phyloP scores from a whole-genome alignment of 2,329 filamentous ascomycete genomes.

The Epichloe baconii region DNA sequence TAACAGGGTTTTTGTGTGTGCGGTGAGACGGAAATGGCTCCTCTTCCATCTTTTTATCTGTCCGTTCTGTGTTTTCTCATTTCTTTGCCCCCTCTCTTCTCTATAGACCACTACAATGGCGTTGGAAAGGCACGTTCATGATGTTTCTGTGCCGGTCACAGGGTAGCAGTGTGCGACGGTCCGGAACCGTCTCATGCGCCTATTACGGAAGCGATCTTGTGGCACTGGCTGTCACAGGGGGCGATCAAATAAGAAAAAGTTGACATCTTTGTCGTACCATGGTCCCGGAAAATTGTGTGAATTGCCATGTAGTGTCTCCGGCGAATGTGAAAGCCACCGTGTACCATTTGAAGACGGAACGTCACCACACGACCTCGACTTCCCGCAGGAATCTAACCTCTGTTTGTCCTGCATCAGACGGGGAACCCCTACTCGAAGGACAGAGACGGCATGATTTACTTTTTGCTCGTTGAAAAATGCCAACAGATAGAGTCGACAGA shows the following conservation, averaged over 20 bases:
- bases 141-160: constrained; percentile 3
- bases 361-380: too few relatives aligned
- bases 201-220: background rate
- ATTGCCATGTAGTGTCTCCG: background rate
- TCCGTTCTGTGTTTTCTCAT: background rate
- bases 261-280: background rate
- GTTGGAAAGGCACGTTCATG: background rate
- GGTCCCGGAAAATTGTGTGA: background rate
- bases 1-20: background rate
- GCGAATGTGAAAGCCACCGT: background rate
- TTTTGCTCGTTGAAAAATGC: too few relatives aligned
- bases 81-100: background rate
- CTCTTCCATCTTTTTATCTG: background rate
- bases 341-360: too few relatives aligned
- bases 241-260: background rate
- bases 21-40: too few relatives aligned
- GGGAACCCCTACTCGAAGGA: too few relatives aligned
- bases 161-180: background rate
- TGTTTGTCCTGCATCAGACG: too few relatives aligned
- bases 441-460: too few relatives aligned
- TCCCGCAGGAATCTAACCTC: too few relatives aligned
- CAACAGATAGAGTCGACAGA: too few relatives aligned
- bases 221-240: constrained; percentile 1
- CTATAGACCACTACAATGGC: background rate
- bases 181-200: constrained; percentile 1